These are phyloP conservation scores for Debaryomyces psychrophilus DNA, from an alignment of 1,139 yeast genomes.

Conservation along the genomic window DNA sequence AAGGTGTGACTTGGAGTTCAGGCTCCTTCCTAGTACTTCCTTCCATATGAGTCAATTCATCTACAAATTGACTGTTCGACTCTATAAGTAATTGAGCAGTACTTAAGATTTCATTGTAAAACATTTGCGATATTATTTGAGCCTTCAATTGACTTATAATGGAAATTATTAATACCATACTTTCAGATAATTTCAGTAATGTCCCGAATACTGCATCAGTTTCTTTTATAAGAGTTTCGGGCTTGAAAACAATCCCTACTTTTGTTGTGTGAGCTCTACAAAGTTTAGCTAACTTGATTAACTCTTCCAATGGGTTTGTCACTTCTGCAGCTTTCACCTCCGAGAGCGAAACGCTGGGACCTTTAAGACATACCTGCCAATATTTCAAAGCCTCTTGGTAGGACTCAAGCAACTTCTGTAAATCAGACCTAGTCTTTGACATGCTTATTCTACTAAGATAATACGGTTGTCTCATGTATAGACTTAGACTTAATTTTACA, in stretches of 20 bases:
- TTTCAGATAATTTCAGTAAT: constrained; percentile 51
- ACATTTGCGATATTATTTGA: constrained; percentile 41
- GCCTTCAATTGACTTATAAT: constrained; percentile 47
- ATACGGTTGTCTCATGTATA: not conserved
- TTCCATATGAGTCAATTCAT: constrained; percentile 33
- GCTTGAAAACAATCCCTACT: constrained; percentile 73
- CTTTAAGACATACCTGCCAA: constrained; percentile 29
- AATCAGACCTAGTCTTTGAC: not conserved
- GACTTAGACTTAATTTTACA: not conserved
- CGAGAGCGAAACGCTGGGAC: constrained; percentile 10
- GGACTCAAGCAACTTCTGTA: constrained; percentile 32
- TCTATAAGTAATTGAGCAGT: constrained; percentile 33
- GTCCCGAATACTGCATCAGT: constrained; percentile 58
- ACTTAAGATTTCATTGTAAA: constrained; percentile 41
- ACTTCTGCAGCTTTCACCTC: constrained; percentile 40
- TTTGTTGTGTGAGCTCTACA: constrained; percentile 81
- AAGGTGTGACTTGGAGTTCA: constrained; percentile 14
- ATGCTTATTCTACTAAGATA: not conserved
- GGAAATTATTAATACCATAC: constrained; percentile 48
- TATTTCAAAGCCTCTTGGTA: constrained; percentile 38
- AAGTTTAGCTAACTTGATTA: constrained; percentile 58
- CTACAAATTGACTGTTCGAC: constrained; percentile 24
- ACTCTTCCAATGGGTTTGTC: constrained; percentile 54
- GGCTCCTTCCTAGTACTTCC: constrained; percentile 27
- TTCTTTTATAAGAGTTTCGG: constrained; percentile 45